These are phyloP conservation scores for Xylariaceae sp. DNA, from an alignment of 2,329 filamentous ascomycete genomes.

Conservation along the genomic window DNA sequence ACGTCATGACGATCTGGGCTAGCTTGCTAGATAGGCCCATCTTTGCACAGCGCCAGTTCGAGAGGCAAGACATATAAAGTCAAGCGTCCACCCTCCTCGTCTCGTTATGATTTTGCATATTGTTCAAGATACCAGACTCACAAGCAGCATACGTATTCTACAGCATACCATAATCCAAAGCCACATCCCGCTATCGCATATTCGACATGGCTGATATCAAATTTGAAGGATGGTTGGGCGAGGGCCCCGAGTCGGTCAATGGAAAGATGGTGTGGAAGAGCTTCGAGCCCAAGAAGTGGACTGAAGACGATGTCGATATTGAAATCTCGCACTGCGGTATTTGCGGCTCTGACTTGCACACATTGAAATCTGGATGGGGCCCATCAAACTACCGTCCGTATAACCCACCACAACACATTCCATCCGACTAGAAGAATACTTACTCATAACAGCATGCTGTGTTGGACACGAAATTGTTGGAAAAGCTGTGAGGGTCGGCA, in stretches of 20 bases:
- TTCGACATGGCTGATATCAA: slow-evolving; percentile 25
- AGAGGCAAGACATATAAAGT: no score
- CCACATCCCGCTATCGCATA: not conserved
- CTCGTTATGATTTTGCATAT: no score
- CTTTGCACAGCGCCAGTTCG: no score
- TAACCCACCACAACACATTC: not conserved
- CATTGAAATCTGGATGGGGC: slow-evolving; percentile 51
- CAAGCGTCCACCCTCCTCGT: no score
- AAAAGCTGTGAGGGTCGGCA: slow-evolving; percentile 53
- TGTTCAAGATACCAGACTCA: no score
- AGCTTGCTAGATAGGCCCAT: no score
- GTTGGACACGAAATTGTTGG: slow-evolving; percentile 66
- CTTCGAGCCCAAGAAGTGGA: slow-evolving; percentile 62
- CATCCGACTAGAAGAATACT: slow-evolving; percentile 10
- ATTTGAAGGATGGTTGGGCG: slow-evolving; percentile 51
- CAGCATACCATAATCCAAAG: not conserved
- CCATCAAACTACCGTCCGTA: slow-evolving; percentile 38
- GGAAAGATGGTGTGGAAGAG: slow-evolving; percentile 53
- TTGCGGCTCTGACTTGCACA: slow-evolving; percentile 60
- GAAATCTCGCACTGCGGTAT: slow-evolving; percentile 63
- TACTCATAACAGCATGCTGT: slow-evolving; percentile 39
- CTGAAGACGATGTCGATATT: slow-evolving; percentile 63
- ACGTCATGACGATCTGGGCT: no score
- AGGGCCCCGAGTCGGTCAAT: slow-evolving; percentile 36
- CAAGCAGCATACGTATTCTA: no score